These are phyloP conservation scores for Coix lacrymajobi DNA, from an alignment of 176 grass and related monocot genomes.

Conservation along the genomic window DNA sequence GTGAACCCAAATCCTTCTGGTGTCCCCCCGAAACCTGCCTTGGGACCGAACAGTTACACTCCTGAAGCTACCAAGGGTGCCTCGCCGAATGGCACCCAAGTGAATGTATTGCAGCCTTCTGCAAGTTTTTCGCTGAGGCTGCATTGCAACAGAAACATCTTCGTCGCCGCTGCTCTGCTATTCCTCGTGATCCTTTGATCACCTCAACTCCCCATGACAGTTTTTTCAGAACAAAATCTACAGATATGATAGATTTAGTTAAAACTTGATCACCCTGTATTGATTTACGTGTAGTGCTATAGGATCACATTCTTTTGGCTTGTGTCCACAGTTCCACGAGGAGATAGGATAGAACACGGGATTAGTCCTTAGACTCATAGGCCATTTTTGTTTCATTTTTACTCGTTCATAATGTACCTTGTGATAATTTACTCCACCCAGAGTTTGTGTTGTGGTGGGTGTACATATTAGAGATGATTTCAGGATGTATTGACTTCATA, in stretches of 20 bases:
- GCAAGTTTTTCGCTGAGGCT: constrained; percentile 13
- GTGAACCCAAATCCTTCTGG: constrained; percentile 33
- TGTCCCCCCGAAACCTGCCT: constrained; percentile 21
- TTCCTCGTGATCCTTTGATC: constrained; percentile 37
- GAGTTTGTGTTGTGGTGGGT: constrained; percentile 16
- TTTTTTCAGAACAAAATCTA: not conserved
- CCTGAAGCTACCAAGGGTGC: constrained; percentile 37
- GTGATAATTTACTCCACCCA: constrained; percentile 14
- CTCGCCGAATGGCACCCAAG: constrained; percentile 21
- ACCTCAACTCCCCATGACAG: not conserved
- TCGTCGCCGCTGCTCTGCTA: constrained; percentile 15
- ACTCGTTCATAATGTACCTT: not conserved
- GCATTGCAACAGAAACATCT: not conserved
- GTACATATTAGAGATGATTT: constrained; percentile 11
- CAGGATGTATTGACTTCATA: constrained; percentile 2
- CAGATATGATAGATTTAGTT: not conserved
- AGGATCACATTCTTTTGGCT: constrained; percentile 30
- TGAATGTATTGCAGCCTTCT: constrained; percentile 10
- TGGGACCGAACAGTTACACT: constrained; percentile 34
- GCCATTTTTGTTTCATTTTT: constrained; percentile 24
- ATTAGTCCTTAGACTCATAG: not conserved
- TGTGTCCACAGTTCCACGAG: constrained; percentile 17
- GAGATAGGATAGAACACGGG: constrained; percentile 35
- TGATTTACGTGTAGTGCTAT: not conserved
- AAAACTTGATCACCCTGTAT: not conserved